These are phyloP conservation scores for Nicotiana sylvestris DNA, from an alignment of 257 asterid species.

Conservation along the genomic window DNA sequence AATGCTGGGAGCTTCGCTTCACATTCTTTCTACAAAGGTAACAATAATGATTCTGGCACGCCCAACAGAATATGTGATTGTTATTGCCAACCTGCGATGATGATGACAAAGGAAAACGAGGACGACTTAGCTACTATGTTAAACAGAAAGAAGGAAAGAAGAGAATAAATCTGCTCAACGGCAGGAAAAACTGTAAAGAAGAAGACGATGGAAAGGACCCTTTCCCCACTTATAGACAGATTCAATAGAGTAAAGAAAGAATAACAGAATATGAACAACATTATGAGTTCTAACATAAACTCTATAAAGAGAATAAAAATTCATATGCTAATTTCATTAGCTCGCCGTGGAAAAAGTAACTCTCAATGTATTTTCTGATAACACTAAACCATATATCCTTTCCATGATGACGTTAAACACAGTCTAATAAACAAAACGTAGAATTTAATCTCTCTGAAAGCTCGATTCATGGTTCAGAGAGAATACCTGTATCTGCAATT, in stretches of 20 bases:
- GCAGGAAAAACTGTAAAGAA: neutral
- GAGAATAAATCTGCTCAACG: neutral
- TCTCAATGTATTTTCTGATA: neutral
- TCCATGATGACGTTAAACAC: neutral
- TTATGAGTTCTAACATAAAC: neutral
- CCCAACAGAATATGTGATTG: slow-evolving; percentile 91
- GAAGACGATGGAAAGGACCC: neutral
- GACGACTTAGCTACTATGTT: neutral
- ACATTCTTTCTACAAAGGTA: slow-evolving; percentile 68
- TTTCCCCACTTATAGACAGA: neutral
- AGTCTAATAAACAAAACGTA: neutral
- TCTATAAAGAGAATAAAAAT: neutral
- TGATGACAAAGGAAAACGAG: neutral
- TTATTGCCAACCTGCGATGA: slow-evolving; percentile 56
- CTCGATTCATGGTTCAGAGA: neutral
- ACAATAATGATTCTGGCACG: slow-evolving; percentile 86
- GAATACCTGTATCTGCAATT: too few species aligned
- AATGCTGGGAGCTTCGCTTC: slow-evolving; percentile 65
- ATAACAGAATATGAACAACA: neutral
- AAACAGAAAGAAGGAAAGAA: too few species aligned
- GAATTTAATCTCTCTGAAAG: neutral
- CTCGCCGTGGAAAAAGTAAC: neutral
- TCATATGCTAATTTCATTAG: neutral
- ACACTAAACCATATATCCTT: neutral
- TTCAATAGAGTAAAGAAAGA: neutral